A percentile compares a stretch with the other conserved stretches of the same genome.
Evolutionary conservation across 352 stramenopile species (phyloP).

Genomic region (Thalassiosira mediterranea): DNA sequence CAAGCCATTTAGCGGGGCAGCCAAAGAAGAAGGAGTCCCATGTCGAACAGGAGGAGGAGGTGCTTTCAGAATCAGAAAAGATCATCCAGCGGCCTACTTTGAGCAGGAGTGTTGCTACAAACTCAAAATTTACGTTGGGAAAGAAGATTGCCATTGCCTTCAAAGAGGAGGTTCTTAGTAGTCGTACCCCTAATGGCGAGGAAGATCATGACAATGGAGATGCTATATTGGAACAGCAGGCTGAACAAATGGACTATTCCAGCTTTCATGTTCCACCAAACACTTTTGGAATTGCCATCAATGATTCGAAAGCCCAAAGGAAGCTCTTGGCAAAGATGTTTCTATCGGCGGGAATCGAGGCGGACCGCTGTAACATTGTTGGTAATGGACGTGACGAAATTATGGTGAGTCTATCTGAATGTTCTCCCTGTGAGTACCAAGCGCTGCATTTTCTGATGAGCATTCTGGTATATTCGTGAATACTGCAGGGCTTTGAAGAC

Average conservation of each 20-base stretch:
- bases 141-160: slow-evolving; percentile 31
- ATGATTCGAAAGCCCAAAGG: slow-evolving; percentile 59
- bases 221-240: background rate
- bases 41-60: background rate
- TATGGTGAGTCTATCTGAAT: background rate
- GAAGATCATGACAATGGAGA: slow-evolving; percentile 1
- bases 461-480: background rate
- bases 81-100: background rate
- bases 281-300: slow-evolving; percentile 40
- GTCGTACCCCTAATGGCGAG: background rate
- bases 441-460: background rate
- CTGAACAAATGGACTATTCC: background rate
- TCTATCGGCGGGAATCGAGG: slow-evolving; percentile 13
- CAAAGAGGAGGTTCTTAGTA: slow-evolving; percentile 21
- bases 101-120: background rate
- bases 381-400: slow-evolving; percentile 40
- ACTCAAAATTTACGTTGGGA: background rate
- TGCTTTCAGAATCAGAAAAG: background rate
- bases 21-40: slow-evolving; percentile 19
- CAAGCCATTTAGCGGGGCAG: slow-evolving; percentile 23
- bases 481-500: slow-evolving; percentile 32
- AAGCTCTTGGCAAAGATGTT: slow-evolving; percentile 45
- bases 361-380: slow-evolving; percentile 17
- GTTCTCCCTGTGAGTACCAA: background rate
- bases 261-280: slow-evolving; percentile 37